These are phyloP conservation scores for Piper betle DNA, from an alignment of 164 flowering plant genomes.

Conservation along the genomic window DNA sequence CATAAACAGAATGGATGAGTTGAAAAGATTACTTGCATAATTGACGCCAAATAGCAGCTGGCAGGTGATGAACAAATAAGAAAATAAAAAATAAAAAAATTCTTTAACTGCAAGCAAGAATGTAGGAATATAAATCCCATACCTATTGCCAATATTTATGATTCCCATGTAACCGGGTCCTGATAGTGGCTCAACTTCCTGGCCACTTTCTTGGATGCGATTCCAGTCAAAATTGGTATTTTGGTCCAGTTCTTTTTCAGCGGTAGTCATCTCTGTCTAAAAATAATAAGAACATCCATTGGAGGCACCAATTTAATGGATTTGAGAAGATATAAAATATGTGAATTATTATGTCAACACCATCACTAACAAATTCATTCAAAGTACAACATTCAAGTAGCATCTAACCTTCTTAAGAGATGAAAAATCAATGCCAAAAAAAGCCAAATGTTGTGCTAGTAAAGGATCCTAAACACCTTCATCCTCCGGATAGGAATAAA, in stretches of 20 bases:
- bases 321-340: not conserved
- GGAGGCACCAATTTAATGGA: not conserved
- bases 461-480: constrained; percentile 83
- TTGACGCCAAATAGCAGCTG: constrained; percentile 96
- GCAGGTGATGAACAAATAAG: constrained; percentile 5
- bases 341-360: too few species aligned
- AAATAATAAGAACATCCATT: constrained; percentile 1
- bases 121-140: constrained; percentile 1
- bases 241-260: constrained; percentile 96
- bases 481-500: constrained; percentile 96
- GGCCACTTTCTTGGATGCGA: constrained; percentile 96
- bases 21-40: constrained; percentile 86
- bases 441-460: constrained; percentile 81
- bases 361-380: too few species aligned
- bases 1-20: constrained; percentile 54
- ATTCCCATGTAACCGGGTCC: constrained; percentile 99
- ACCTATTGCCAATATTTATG: constrained; percentile 97
- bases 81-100: constrained; percentile 4
- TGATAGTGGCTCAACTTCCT: constrained; percentile 69
- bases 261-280: constrained; percentile 99
- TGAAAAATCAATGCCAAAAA: constrained; percentile 94
- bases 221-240: constrained; percentile 98
- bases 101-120: constrained; percentile 1
- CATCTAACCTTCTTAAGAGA: constrained; percentile 73
- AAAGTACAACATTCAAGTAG: not conserved